phyloP scores from a whole-genome alignment of 1,284 basidiomycete species.

The Heterobasidion irregulare region DNA sequence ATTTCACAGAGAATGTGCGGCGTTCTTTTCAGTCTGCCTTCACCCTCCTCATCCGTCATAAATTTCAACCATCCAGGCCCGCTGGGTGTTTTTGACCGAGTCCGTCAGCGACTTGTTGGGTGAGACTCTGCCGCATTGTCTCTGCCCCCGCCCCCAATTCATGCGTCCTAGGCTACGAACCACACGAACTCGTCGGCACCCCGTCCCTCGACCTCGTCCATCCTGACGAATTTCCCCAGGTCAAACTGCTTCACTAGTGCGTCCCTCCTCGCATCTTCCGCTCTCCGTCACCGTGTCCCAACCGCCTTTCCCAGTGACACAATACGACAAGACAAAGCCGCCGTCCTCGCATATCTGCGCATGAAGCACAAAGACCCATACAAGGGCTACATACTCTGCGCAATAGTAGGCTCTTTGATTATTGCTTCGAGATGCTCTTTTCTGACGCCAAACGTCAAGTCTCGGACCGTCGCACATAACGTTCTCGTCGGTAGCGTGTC shows the following conservation, averaged over 20 bases:
- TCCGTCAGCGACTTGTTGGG: constrained; percentile 67
- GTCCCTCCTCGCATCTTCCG: constrained; percentile 12
- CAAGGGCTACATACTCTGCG: constrained; percentile 63
- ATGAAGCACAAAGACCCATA: constrained; percentile 67
- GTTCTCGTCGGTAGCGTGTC: constrained; percentile 69
- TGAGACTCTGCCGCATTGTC: constrained; percentile 17
- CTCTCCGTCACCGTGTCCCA: neutral
- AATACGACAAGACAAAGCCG: constrained; percentile 67
- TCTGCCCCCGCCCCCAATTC: neutral
- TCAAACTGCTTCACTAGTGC: constrained; percentile 60
- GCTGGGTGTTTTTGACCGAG: constrained; percentile 62
- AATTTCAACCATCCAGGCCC: constrained; percentile 32
- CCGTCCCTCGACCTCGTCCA: constrained; percentile 66
- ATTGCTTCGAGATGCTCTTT: neutral
- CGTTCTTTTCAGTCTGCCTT: constrained; percentile 1
- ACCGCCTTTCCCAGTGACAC: constrained; percentile 41
- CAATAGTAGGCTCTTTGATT: constrained; percentile 42
- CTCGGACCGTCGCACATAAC: constrained; percentile 62
- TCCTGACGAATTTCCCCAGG: constrained; percentile 60
- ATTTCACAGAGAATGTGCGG: constrained; percentile 61
- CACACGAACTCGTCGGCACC: constrained; percentile 55
- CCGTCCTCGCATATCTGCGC: constrained; percentile 64
- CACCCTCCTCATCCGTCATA: constrained; percentile 2
- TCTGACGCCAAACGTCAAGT: constrained; percentile 16
- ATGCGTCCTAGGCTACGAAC: constrained; percentile 50